These are phyloP conservation scores for Solanum sejunctum DNA, from an alignment of 257 asterid species.

Conservation along the genomic window DNA sequence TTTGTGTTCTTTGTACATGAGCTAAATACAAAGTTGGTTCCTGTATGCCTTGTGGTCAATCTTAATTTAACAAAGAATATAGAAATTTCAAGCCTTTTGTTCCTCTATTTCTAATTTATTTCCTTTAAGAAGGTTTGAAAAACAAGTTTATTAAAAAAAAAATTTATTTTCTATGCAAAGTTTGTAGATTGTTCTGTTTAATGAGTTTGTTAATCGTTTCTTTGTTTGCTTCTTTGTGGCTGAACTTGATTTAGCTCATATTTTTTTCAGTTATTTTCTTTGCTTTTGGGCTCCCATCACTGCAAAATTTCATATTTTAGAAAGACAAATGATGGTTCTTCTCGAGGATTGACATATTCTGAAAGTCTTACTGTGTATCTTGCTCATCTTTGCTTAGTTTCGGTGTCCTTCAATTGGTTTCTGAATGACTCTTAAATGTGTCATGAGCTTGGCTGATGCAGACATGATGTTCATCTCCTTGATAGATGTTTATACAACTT, in stretches of 20 bases:
- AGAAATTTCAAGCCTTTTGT: background rate
- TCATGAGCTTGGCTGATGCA: background rate
- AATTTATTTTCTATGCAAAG: background rate
- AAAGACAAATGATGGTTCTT: background rate
- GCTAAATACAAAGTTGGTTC: background rate
- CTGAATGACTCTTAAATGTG: background rate
- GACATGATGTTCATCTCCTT: background rate
- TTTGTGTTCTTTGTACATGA: background rate
- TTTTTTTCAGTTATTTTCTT: background rate
- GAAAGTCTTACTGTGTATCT: background rate
- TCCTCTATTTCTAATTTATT: background rate
- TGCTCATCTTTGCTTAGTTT: background rate
- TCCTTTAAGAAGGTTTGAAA: background rate
- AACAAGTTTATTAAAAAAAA: background rate
- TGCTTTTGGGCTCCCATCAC: background rate
- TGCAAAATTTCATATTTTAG: background rate
- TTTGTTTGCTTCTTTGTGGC: background rate
- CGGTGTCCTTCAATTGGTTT: background rate
- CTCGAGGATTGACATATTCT: background rate
- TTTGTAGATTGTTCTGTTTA: background rate
- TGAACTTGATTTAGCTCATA: background rate
- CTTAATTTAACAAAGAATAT: background rate
- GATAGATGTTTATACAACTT: too few relatives aligned
- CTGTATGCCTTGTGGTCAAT: background rate
- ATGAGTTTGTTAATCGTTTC: background rate